Conservation (phyloP, 2,329 filamentous ascomycete species). For the Stachybotrys chartarum region DNA sequence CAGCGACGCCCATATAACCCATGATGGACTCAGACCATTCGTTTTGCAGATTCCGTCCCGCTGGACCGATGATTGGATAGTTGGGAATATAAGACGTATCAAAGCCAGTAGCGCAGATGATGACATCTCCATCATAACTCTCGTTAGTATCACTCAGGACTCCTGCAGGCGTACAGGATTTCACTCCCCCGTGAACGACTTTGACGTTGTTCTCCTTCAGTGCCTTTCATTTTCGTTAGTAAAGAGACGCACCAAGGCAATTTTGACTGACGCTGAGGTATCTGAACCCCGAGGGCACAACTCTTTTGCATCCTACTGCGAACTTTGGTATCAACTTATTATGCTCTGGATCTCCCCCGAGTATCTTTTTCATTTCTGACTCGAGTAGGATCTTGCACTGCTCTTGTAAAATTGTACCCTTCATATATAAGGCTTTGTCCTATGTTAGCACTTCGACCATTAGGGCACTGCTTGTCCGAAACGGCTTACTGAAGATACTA, state of each 20-base stretch:
- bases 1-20: constrained; percentile 48
- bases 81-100: constrained; percentile 45
- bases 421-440: constrained; percentile 1
- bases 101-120: constrained; percentile 53
- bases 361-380: constrained; percentile 28
- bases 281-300: constrained; percentile 39
- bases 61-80: constrained; percentile 40
- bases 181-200: constrained; percentile 31
- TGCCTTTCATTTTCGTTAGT: constrained; percentile 33
- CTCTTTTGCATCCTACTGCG: constrained; percentile 38
- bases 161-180: constrained; percentile 31
- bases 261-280: background rate
- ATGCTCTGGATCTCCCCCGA: constrained; percentile 35
- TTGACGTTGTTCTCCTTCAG: constrained; percentile 39
- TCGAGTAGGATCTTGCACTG: constrained; percentile 24
- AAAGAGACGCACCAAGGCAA: background rate
- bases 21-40: constrained; percentile 34
- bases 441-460: too few relatives aligned
- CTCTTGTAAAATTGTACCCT: background rate
- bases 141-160: constrained; percentile 40
- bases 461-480: too few relatives aligned
- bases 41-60: constrained; percentile 42
- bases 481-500: constrained; percentile 25
- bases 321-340: constrained; percentile 42
- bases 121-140: constrained; percentile 43